Evolutionary conservation across 2,329 filamentous ascomycete genomes (phyloP), one percentile per base, ranked within the genome.

Genomic region (Stemphylium beticola): DNA sequence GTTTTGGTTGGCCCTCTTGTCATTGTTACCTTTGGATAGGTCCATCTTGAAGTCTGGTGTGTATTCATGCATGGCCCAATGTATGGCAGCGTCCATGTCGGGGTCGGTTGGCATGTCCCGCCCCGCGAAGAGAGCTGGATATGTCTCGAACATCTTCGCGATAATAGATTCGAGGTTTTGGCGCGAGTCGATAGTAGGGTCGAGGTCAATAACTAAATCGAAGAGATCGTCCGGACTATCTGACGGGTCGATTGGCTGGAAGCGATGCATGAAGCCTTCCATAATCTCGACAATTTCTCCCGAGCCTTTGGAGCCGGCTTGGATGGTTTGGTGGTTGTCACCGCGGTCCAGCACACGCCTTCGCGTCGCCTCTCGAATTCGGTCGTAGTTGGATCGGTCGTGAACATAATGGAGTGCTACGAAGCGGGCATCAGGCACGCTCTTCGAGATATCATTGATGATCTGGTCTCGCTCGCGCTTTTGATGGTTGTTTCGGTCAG

Each of bases 301-400:
- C 41, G 81, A 77, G 39, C 89, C 85, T 51, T 90, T 89, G 40
- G 85, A 89, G n/a, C 79, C 81, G 10, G 93, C 93, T 68, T 95
- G 92, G 55, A 99, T 98, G 0, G 95, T 99, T 77, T 99, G 95
- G 74, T 99, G 95, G 69, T 98, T 98, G 74, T 99, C 92, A 12
- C 95, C 95, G 18, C 95, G 89, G 5, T 86, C 83, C 17, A 97
- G 79, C 0, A 99, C 91, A 44, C 95, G 87, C 59, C 87, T 83
- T 53, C 86, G 87, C 1, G 92, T 96, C 22, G 93, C 82, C 52
- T 85, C 80, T 39, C 90, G 85, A 58, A 98, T 91, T 29, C 85
- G 81, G 44, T 90, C 83, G 7, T 95, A 84, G 61, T 91, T 79
- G 34, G 78, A 68, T 15, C 76, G 80, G 53, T 92, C 85, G 69